Evolutionary conservation across 2,329 filamentous ascomycete species (phyloP).

Genomic region (Fusarium buxicola): DNA sequence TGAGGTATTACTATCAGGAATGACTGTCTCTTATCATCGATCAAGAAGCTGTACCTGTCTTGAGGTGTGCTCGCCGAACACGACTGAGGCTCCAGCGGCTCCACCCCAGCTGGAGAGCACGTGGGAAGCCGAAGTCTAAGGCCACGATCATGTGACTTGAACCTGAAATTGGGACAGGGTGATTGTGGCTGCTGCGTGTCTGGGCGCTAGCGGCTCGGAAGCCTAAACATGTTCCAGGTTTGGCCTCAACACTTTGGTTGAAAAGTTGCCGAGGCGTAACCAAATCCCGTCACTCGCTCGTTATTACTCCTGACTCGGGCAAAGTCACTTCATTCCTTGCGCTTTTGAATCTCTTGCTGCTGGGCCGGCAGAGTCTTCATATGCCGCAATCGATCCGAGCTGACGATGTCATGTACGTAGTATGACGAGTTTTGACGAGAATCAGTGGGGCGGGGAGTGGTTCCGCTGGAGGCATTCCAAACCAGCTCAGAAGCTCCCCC

Average conservation of each 20-base stretch:
- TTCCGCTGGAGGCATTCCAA: constrained; percentile 28
- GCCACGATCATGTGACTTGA: constrained; percentile 12
- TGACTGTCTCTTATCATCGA: too few relatives aligned
- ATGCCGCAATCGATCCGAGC: background rate
- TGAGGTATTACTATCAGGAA: too few relatives aligned
- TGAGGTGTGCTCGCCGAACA: background rate
- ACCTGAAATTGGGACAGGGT: constrained; percentile 20
- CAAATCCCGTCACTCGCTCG: too few relatives aligned
- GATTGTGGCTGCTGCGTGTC: constrained; percentile 18
- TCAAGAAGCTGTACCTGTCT: too few relatives aligned
- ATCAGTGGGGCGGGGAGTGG: constrained; percentile 34
- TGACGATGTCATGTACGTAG: constrained; percentile 35
- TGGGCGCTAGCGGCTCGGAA: constrained; percentile 24
- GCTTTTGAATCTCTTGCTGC: background rate
- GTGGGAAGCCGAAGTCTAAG: constrained; percentile 9
- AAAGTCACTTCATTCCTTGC: background rate
- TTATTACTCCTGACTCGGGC: too few relatives aligned
- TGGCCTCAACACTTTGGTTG: background rate
- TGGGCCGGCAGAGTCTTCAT: background rate
- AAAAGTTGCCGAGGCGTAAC: background rate
- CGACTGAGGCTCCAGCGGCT: background rate
- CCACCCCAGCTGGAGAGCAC: too few relatives aligned
- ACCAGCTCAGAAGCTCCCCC: constrained; percentile 12
- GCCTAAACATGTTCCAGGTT: constrained; percentile 16
- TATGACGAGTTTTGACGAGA: constrained; percentile 34